Base-by-base conservation (phyloP, 1,284 basidiomycete genomes). In the Cystobasidium slooffiae region DNA sequence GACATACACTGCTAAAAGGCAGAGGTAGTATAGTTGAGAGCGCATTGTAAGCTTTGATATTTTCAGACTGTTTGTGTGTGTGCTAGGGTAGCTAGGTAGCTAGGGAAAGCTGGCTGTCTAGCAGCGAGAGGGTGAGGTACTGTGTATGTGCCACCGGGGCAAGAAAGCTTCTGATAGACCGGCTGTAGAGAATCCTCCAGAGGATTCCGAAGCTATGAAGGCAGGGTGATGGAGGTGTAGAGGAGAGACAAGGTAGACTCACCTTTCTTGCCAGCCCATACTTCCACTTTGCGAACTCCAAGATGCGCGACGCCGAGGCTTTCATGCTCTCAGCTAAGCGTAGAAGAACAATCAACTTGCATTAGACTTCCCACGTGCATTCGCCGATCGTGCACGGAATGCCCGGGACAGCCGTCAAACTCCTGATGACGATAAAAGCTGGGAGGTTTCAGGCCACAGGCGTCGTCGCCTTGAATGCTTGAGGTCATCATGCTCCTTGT, bases 21-120 rank as follows among this genome's bases (percentile, higher is more conserved):
- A 68, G 53, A 68, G 66, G 44, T 68, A 68, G 66, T 68, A 68
- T 14, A 68, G 55, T 55, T 68, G 51, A 44, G 66, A 68, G 20
- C 66, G 66, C 66, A 68, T 68, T 56, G 55, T 44, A 55, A 49
- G 66, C 43, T 68, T 58, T 16, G n/a, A 7, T 31, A 31, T 31
- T 31, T 31, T 5, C 31, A 31, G 31, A 31, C 31, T 16, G 37
- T 47, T 47, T 22, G 24, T 16, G 18, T 20, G 16, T 53, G 10
- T 8, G 14, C 16, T 7, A 43, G n/a, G 46, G 4, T 10, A 37
- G 18, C 3, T 68, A 9, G 44, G 66, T 47, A 10, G 56, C 39
- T 37, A 22, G 1, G 24, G 22, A 4, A n/a, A 5, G 16, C 22
- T 31, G 66, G 58, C 66, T 68, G 52, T 56, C 55, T 56, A 52